A percentile compares a stretch with the other conserved stretches of the same genome.
These are phyloP conservation scores for Aspergillus spinulosporus DNA, from an alignment of 2,329 filamentous ascomycete genomes.

Conservation along the genomic window DNA sequence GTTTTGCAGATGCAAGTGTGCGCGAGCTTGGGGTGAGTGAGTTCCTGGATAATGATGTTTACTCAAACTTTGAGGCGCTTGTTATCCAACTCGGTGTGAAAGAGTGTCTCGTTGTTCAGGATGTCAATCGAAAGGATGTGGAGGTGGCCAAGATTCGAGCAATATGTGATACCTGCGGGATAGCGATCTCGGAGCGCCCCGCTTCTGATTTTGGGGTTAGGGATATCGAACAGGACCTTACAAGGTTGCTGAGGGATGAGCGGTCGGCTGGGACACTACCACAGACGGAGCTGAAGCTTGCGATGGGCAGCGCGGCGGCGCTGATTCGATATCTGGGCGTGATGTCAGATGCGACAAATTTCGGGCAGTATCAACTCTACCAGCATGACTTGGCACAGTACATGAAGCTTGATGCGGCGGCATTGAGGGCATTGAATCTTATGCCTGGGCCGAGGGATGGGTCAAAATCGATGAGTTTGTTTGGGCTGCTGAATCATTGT, in stretches of 20 bases:
- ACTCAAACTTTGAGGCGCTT: conserved; percentile 95
- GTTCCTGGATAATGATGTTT: conserved; percentile 97
- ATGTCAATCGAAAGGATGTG: conserved; percentile 77
- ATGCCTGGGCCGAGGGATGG: conserved; percentile 96
- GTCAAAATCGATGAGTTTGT: conserved; percentile 96
- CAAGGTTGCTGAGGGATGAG: conserved; percentile 84
- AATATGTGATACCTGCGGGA: conserved; percentile 89
- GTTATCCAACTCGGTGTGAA: conserved; percentile 95
- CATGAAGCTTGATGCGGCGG: conserved; percentile 97
- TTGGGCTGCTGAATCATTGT: conserved; percentile 92
- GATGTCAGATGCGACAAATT: conserved; percentile 88
- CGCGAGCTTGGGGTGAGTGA: conserved; percentile 94
- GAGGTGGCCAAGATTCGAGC: conserved; percentile 83
- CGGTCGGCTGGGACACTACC: conserved; percentile 73
- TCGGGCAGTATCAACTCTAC: conserved; percentile 94
- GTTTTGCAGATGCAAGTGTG: conserved; percentile 96
- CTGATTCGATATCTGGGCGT: conserved; percentile 92
- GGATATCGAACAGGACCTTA: conserved; percentile 94
- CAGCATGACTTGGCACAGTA: conserved; percentile 96
- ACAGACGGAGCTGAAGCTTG: conserved; percentile 88
- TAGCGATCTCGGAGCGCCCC: conserved; percentile 81
- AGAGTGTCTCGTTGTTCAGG: conserved; percentile 83
- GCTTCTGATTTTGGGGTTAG: conserved; percentile 76
- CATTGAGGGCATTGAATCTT: conserved; percentile 88
- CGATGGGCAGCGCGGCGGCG: conserved; percentile 91